Conservation (phyloP, 202 grass and related monocot species). For the Dendrocalamus latiflorus region DNA sequence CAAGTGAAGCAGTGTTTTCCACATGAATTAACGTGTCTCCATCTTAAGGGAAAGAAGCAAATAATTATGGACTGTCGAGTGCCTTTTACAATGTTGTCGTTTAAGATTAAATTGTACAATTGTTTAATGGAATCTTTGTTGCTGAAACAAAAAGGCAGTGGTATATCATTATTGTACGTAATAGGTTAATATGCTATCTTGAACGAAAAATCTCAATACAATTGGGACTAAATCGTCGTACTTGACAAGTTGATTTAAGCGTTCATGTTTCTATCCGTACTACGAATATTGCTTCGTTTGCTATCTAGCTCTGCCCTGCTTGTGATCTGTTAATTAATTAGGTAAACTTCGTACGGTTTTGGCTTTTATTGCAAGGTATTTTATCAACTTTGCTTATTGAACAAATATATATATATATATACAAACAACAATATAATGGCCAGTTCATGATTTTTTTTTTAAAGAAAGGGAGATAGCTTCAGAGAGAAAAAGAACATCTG, state of each 20-base stretch:
- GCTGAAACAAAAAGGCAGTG: background rate
- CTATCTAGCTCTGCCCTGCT: background rate
- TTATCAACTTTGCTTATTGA: background rate
- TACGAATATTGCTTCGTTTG: background rate
- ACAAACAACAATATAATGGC: background rate
- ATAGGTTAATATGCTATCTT: background rate
- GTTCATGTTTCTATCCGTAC: slow-evolving; percentile 16
- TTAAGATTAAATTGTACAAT: background rate
- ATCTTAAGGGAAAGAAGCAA: background rate
- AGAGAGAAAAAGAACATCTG: background rate
- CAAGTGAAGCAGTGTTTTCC: background rate
- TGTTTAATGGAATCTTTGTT: background rate
- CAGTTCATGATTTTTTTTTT: background rate
- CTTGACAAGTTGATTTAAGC: background rate
- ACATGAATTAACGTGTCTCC: slow-evolving; percentile 8
- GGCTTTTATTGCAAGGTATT: background rate
- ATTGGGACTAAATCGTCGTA: background rate
- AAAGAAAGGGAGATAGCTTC: background rate
- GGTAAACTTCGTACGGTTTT: background rate
- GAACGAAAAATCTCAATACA: background rate
- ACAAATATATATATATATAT: no score
- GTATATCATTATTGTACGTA: no score
- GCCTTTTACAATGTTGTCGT: background rate
- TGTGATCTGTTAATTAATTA: background rate
- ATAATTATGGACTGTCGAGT: background rate